A percentile compares a stretch with the other conserved stretches of the same genome.
phyloP scores from a whole-genome alignment of 768 basidiomycete species.

The Naganishia vishniacii region DNA sequence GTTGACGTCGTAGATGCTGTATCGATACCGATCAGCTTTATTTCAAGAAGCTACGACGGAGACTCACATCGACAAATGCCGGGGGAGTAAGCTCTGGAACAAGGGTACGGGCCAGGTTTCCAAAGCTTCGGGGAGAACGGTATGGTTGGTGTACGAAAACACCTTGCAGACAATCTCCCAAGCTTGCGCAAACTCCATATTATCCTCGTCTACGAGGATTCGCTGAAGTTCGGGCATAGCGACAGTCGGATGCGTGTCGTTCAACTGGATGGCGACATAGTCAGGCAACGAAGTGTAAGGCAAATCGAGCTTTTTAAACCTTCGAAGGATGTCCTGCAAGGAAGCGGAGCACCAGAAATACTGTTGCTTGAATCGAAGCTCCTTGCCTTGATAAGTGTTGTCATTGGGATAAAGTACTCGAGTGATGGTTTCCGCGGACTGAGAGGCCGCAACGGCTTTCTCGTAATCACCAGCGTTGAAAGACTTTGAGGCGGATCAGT shows the following conservation, averaged over 20 bases:
- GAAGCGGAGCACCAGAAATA: conserved; percentile 64
- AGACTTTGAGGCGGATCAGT: too few species aligned
- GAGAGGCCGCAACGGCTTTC: conserved; percentile 75
- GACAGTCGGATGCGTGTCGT: conserved; percentile 90
- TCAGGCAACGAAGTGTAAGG: conserved; percentile 76
- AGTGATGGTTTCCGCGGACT: conserved; percentile 88
- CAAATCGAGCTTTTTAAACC: conserved; percentile 84
- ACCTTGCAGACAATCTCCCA: conserved; percentile 86
- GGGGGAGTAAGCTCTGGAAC: conserved; percentile 75
- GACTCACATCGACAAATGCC: conserved; percentile 49
- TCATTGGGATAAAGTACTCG: conserved; percentile 95
- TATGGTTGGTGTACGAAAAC: conserved; percentile 83
- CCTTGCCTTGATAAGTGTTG: conserved; percentile 56
- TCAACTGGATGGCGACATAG: conserved; percentile 85
- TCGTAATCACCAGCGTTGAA: conserved; percentile 98
- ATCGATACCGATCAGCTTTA: conserved; percentile 30
- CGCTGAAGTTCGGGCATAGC: conserved; percentile 94
- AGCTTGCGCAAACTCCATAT: conserved; percentile 70
- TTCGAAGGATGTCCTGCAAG: conserved; percentile 79
- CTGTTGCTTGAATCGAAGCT: conserved; percentile 81
- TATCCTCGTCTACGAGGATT: conserved; percentile 79
- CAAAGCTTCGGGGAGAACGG: conserved; percentile 65
- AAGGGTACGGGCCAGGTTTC: conserved; percentile 87
- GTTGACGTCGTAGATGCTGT: conserved; percentile 27
- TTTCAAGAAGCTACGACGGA: not conserved